Evolutionary conservation across 306 rosid genomes (phyloP).

Genomic region (Malus orientalis): DNA sequence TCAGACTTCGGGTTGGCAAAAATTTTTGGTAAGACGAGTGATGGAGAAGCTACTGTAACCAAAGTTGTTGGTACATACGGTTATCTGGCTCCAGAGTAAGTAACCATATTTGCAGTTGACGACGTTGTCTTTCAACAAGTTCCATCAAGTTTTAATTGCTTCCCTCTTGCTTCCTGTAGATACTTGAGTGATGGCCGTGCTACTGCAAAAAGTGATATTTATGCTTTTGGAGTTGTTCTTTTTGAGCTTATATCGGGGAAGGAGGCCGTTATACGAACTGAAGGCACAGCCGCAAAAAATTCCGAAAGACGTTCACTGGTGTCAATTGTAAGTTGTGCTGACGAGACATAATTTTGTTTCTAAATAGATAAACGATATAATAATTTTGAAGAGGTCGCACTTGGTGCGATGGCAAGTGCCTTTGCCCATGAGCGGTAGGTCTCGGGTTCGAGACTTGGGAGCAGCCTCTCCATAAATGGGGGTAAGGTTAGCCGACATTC

Average conservation of each 20-base stretch:
- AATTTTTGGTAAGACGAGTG: conserved; percentile 66
- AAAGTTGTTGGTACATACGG: conserved; percentile 98
- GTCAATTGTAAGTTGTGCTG: conserved; percentile 64
- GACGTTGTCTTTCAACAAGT: not conserved
- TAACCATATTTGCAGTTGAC: not conserved
- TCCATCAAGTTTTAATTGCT: conserved; percentile 4
- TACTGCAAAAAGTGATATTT: conserved; percentile 80
- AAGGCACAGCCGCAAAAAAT: conserved; percentile 55
- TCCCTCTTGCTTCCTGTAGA: conserved; percentile 27
- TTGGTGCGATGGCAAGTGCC: too few species aligned
- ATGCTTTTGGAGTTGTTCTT: conserved; percentile 91
- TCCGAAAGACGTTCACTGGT: conserved; percentile 86
- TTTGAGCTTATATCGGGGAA: conserved; percentile 83
- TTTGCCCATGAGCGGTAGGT: too few species aligned
- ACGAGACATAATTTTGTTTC: not conserved
- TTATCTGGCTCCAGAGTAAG: conserved; percentile 98
- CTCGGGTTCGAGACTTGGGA: too few species aligned
- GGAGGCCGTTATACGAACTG: conserved; percentile 80
- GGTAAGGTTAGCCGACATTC: too few species aligned
- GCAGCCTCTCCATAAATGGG: too few species aligned
- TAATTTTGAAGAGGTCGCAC: too few species aligned
- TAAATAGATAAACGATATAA: not conserved
- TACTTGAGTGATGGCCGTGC: conserved; percentile 94
- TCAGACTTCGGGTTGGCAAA: conserved; percentile 98
- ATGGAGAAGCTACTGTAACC: conserved; percentile 74